These are phyloP conservation scores for Endotrypanum monterogeii DNA, from an alignment of 208 protist species.

Conservation along the genomic window DNA sequence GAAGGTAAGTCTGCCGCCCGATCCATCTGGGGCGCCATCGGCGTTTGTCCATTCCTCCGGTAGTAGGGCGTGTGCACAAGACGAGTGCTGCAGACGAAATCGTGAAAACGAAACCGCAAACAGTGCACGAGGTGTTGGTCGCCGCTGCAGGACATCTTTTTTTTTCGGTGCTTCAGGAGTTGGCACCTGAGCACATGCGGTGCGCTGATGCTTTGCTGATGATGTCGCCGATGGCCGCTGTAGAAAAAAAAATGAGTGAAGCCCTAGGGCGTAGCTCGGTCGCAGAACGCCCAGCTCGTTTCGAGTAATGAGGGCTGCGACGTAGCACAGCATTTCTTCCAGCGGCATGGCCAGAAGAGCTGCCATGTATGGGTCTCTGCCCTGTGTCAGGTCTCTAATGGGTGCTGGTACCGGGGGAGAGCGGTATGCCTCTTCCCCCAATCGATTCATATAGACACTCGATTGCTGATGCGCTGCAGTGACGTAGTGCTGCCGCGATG, in stretches of 20 bases:
- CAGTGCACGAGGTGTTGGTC: not conserved
- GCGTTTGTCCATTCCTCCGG: slow-evolving; percentile 22
- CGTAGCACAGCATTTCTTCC: slow-evolving; percentile 27
- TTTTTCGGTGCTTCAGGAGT: not conserved
- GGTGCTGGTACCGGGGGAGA: not conserved
- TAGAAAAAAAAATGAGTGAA: slow-evolving; percentile 40
- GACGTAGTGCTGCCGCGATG: slow-evolving; percentile 11
- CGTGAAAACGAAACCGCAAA: slow-evolving; percentile 27
- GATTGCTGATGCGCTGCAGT: slow-evolving; percentile 10
- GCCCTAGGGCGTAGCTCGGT: slow-evolving; percentile 11
- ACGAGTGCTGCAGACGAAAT: slow-evolving; percentile 25
- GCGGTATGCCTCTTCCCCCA: not conserved
- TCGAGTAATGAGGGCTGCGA: slow-evolving; percentile 25
- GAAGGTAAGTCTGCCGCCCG: slow-evolving; percentile 10
- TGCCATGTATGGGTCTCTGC: not conserved
- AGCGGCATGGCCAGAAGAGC: slow-evolving; percentile 21
- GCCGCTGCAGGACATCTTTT: not conserved
- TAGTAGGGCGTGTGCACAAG: slow-evolving; percentile 11
- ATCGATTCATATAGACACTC: slow-evolving; percentile 2
- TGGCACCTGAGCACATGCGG: not conserved
- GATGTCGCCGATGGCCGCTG: slow-evolving; percentile 3
- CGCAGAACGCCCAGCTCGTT: slow-evolving; percentile 31
- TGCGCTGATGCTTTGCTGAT: not conserved
- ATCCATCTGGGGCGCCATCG: slow-evolving; percentile 12
- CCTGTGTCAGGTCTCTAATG: not conserved